Base-by-base conservation (phyloP, 441 rosid species). In the Brassica hybrid region DNA sequence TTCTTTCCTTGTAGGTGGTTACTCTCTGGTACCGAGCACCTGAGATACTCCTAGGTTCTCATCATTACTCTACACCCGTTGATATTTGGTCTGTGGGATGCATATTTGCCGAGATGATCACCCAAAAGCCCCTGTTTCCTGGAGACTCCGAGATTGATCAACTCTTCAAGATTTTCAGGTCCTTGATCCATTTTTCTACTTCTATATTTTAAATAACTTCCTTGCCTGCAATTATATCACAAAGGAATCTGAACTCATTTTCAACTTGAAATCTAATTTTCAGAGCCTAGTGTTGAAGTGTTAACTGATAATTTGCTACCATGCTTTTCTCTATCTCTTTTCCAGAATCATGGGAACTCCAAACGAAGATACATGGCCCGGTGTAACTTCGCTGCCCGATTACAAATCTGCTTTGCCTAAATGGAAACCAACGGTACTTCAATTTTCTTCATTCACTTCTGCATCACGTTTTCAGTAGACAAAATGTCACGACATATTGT, bases 41-140 rank as follows among this genome's bases (percentile, higher is more conserved):
- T 36, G 99, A 96, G 83, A 94, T 96, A 84, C 93, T 94, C 65
- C 96, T 96, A 68, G 99, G 99, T 34, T 92, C 99, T 65, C 93
- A 92, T 72, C 98, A 92, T 81, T 96, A 96, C 89, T 96, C 97
- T 23, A 96, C 99, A 23, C 97, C 97, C 1, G 99, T 96, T 70
- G 99, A 96, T 81, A 87, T 96, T 34, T 96, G 99, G 99, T 96
- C 99, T 10, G 99, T 96, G 59, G 99, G 99, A 54, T 96, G 99
- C 81, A 96, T 96, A 81, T 96, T 96, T 89, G 94, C 99, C 21
- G 99, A 96, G 89, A 94, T 96, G 97, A 94, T 94, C 83, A 96
- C 89, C 83, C 93, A 91, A 85, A 85, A 81, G 75, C 97, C 99
- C 13, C 79, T 96, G 69, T 96, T 94, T 77, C 98, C 99, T 73